Base-by-base conservation (phyloP, 306 rosid genomes). In the Hylodesmum podocarpum region DNA sequence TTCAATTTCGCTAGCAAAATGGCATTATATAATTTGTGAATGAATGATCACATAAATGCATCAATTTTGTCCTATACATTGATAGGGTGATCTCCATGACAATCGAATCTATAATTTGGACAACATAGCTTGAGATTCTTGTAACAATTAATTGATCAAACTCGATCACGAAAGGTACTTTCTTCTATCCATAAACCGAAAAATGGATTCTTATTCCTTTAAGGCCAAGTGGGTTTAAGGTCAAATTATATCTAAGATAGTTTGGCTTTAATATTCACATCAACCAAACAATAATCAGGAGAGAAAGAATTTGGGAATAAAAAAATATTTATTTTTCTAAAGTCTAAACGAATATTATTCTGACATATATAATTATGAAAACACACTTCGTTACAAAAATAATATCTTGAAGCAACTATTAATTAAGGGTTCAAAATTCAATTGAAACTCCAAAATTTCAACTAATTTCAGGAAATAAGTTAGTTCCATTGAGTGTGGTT, bases 81-180 rank as follows among this genome's bases (percentile, higher is more conserved):
- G 72, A 78, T 78, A 47, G 43, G n/a, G 46, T 79, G 71, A 78
- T 46, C 31, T 70, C 51, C 78, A 78, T 33, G n/a, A 57, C 49
- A 5, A 34, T 59, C 71, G 73, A 49, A 70, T 59, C 77, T 31
- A 28, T 25, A 15, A 9, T 72, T 55, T 50, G 55, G 40, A 51
- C 29, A 55, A 44, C 29, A 36, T 65, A 57, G 46, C 49, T 63
- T 37, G 49, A 47, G 72, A 63, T 63, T 46, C 47, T 21, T 47
- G 31, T 39, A 29, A 61, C 43, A 59, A 61, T 44, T 15, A 1
- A 8, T 37, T 37, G 27, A 53, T 72, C 14, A 72, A 34, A 54
- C 40, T 54, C 54, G 46, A 19, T 53, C 37, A 53, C 16, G 37
- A 21, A 71, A 71, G 66, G 77, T 58, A 55, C 55, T 73, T 25